These are phyloP conservation scores for Fusarium bactridioides DNA, from an alignment of 2,329 filamentous ascomycete species.

Conservation along the genomic window DNA sequence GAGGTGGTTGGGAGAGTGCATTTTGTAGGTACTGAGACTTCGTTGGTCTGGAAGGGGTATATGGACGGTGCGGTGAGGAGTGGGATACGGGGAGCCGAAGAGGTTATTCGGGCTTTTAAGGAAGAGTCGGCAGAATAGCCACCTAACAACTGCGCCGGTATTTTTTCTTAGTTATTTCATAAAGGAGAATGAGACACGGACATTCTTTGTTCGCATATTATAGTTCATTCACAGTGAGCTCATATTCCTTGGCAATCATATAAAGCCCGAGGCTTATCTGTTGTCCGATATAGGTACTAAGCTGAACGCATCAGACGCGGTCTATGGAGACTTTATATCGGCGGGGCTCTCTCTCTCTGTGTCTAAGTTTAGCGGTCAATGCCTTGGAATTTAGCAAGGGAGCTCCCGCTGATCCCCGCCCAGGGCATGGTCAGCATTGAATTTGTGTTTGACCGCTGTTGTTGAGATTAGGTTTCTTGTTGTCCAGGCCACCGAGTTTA, in stretches of 20 bases:
- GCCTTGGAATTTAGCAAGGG: conserved; percentile 22
- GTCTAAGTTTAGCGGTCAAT: conserved; percentile 23
- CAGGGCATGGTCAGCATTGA: conserved; percentile 8
- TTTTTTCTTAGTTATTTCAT: background rate
- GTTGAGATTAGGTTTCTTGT: conserved; percentile 24
- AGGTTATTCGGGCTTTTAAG: conserved; percentile 21
- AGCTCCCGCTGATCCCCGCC: conserved; percentile 29
- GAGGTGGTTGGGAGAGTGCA: conserved; percentile 38
- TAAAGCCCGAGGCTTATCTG: background rate
- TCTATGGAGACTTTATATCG: background rate
- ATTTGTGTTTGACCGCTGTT: conserved; percentile 34
- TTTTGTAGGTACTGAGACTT: conserved; percentile 39
- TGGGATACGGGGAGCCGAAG: conserved; percentile 26
- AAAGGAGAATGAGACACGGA: too few relatives aligned
- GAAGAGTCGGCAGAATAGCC: background rate
- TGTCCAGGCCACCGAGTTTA: conserved; percentile 29
- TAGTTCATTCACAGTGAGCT: background rate
- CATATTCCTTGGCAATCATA: background rate
- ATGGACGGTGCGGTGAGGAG: conserved; percentile 39
- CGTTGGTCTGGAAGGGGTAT: conserved; percentile 40
- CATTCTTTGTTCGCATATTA: background rate
- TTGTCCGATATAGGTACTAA: background rate
- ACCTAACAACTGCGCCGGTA: background rate
- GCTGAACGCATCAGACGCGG: conserved; percentile 8
- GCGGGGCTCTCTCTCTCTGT: background rate